Conservation (phyloP, 148 eudicot species). For the Chenopodium album region DNA sequence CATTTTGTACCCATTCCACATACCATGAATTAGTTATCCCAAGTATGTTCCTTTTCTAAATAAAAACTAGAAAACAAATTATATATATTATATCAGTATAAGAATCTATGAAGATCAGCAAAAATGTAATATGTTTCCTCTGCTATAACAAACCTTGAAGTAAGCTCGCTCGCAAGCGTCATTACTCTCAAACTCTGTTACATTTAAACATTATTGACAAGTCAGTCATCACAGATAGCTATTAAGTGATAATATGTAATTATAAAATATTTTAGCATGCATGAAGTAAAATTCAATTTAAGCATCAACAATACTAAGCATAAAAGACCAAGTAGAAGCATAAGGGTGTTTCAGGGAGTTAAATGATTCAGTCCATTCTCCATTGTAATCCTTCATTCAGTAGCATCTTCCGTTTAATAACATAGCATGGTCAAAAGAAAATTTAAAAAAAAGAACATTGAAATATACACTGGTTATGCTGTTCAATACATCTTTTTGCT, state of each 20-base stretch:
- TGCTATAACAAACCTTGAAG: constrained; percentile 57
- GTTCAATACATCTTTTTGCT: neutral
- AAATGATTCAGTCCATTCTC: neutral
- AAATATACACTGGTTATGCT: neutral
- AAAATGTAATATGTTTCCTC: neutral
- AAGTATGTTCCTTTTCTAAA: neutral
- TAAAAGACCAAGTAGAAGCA: neutral
- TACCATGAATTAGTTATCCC: too few relatives aligned
- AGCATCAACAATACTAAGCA: neutral
- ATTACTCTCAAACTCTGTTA: constrained; percentile 73
- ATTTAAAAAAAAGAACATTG: too few relatives aligned
- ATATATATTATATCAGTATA: neutral
- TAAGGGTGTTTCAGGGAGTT: neutral
- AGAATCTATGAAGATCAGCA: neutral
- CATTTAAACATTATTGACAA: constrained; percentile 6
- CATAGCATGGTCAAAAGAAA: neutral
- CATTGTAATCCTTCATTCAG: too few relatives aligned
- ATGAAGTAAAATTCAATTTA: neutral
- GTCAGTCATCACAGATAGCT: constrained; percentile 11
- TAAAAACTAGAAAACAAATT: neutral
- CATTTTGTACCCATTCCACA: neutral
- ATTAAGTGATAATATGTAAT: neutral
- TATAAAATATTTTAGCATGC: neutral
- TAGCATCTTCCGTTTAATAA: neutral
- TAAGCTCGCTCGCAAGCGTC: constrained; percentile 91